phyloP scores from a whole-genome alignment of 78 protist genomes.

The Anaeramoeba flamelloides region DNA sequence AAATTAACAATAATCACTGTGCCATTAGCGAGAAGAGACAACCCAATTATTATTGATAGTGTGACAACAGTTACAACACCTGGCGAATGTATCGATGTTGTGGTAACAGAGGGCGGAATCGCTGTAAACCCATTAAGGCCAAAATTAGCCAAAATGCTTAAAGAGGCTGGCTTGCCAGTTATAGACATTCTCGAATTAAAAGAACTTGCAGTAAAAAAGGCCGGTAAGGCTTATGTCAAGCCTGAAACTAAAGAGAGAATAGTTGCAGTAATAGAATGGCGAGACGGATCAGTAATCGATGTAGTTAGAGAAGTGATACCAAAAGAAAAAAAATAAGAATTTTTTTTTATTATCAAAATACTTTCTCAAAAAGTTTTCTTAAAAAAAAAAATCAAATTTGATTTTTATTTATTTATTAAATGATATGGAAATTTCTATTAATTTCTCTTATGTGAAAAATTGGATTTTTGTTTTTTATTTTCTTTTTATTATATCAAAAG shows the following conservation, averaged over 20 bases:
- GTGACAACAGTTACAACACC: constrained; percentile 18
- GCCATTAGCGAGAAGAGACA: constrained; percentile 8
- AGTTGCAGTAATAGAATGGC: constrained; percentile 13
- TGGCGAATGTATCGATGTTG: constrained; percentile 16
- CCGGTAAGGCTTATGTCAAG: constrained; percentile 2
- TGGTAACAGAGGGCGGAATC: constrained; percentile 15
- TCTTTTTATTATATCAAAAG: too few relatives aligned
- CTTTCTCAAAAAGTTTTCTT: too few relatives aligned
- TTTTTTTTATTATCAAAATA: too few relatives aligned
- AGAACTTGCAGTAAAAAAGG: neutral
- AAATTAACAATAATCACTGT: constrained; percentile 8
- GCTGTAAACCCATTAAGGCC: constrained; percentile 13
- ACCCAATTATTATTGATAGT: constrained; percentile 1
- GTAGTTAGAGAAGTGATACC: constrained; percentile 11
- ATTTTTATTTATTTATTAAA: too few relatives aligned
- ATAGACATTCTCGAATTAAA: neutral
- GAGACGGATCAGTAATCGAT: constrained; percentile 18
- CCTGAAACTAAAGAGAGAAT: constrained; percentile 6
- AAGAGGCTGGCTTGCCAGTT: neutral
- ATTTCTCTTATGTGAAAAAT: too few relatives aligned
- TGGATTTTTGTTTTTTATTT: too few relatives aligned
- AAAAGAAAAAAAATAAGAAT: too few relatives aligned
- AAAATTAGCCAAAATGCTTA: neutral
- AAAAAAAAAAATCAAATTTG: too few relatives aligned
- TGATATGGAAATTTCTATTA: too few relatives aligned